Conservation (phyloP, 495 filamentous ascomycete species). For the Penicillium verhagenii region DNA sequence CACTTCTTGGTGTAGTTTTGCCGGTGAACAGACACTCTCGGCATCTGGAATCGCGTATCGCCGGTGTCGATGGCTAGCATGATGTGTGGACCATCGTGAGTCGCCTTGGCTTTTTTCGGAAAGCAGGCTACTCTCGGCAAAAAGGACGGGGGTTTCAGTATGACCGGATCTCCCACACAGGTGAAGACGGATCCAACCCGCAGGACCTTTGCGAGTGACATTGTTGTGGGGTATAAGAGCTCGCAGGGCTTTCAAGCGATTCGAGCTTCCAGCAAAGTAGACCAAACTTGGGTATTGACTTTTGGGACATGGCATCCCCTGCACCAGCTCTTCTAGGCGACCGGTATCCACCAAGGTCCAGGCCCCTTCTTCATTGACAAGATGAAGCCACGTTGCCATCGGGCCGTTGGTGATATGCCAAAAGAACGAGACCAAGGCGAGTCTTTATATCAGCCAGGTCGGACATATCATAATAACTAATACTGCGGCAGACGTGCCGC, state of each 20-base stretch:
- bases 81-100: not conserved
- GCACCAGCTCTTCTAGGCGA: not conserved
- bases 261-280: slow-evolving; percentile 10
- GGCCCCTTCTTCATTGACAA: not conserved
- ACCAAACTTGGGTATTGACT: slow-evolving; percentile 2
- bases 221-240: slow-evolving; percentile 20
- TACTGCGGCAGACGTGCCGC: not conserved
- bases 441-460: not conserved
- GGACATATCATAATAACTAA: not conserved
- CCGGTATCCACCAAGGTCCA: slow-evolving; percentile 1
- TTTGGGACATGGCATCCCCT: not conserved
- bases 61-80: slow-evolving; percentile 4
- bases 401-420: not conserved
- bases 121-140: slow-evolving; percentile 9
- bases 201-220: slow-evolving; percentile 13
- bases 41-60: not conserved
- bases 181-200: slow-evolving; percentile 5
- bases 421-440: not conserved
- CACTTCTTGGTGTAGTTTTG: slow-evolving; percentile 9
- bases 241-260: slow-evolving; percentile 11
- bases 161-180: slow-evolving; percentile 1
- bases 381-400: not conserved
- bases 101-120: not conserved
- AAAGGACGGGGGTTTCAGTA: slow-evolving; percentile 8
- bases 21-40: not conserved